phyloP scores from a whole-genome alignment of 306 rosid species.

The Rosa persica region DNA sequence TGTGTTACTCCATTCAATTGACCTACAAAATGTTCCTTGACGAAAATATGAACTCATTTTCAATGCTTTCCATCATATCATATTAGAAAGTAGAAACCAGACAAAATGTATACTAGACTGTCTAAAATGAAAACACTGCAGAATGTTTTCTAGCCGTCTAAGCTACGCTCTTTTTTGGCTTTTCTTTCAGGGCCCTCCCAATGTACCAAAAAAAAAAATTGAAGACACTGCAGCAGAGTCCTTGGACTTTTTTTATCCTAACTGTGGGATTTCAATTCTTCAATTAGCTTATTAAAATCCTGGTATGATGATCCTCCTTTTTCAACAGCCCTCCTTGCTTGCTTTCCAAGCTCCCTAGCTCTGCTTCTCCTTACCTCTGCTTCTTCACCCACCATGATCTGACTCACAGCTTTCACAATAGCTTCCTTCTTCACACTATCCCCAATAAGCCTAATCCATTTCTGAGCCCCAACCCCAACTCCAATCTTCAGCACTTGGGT shows the following conservation, averaged over 20 bases:
- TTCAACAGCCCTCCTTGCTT: constrained; percentile 27
- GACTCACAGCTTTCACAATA: constrained; percentile 30
- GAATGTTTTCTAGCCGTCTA: no score
- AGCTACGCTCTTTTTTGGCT: no score
- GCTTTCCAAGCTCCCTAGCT: constrained; percentile 20
- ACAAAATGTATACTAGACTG: no score
- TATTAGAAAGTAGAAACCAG: no score
- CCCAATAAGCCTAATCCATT: constrained; percentile 21
- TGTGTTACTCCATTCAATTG: no score
- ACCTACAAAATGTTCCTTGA: no score
- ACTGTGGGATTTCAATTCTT: constrained; percentile 4
- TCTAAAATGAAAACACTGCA: no score
- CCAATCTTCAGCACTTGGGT: constrained; percentile 32
- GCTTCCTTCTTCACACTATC: constrained; percentile 35
- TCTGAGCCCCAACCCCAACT: constrained; percentile 30
- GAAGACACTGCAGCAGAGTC: no score
- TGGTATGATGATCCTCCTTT: constrained; percentile 9
- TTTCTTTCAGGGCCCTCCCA: no score
- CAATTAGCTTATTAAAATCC: not conserved
- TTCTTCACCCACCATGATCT: constrained; percentile 43
- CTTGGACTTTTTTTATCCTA: not conserved
- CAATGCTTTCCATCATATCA: no score
- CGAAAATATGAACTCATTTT: no score
- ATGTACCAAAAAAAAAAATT: no score
- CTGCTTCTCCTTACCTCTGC: constrained; percentile 35